Base-by-base conservation (phyloP, 768 basidiomycete genomes). In the Phylloporus sp. region DNA sequence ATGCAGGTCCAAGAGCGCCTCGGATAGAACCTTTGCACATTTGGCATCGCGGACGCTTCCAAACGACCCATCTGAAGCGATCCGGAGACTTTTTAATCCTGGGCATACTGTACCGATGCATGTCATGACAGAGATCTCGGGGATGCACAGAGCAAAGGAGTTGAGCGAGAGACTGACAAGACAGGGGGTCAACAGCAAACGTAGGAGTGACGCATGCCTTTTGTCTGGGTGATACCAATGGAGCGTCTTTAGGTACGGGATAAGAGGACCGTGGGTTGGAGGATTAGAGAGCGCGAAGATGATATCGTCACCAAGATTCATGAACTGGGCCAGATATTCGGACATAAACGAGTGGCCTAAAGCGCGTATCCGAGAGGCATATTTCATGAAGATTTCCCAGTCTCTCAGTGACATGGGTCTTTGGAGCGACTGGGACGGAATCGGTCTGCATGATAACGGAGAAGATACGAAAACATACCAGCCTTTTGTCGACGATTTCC, bases 301-400 rank as follows among this genome's bases (percentile, higher is more conserved):
- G 27, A 65, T 56, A 3, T 64, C 58, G 45, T 57, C 60, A n/a
- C 48, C 45, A 26, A 64, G 46, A 38, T 5, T 34, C 16, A 38
- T 45, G 53, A 47, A 50, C 18, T 31, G 22, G 16, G 32, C 36
- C 13, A 40, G 2, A 10, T 42, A 0, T 28, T 49, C 34, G 2
- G 49, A 22, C 18, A 32, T 49, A 7, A 54, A 6, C 3, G 48
- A 42, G n/a, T 45, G n/a, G 9, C 13, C 26, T 31, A 66, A 18
- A 24, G 9, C 10, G 29, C 55, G 65, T 38, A 67, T 29, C 20
- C 66, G 58, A 31, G 47, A 48, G 12, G 66, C 60, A 53, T 69
- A 68, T 44, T 23, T 55, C 15, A 50, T 67, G 44, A 69, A 67
- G 23, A 58, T 50, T 15, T 57, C 53, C 66, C 68, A 67, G 53